phyloP scores from a whole-genome alignment of 768 basidiomycete species.

The Amanita polypyramis region DNA sequence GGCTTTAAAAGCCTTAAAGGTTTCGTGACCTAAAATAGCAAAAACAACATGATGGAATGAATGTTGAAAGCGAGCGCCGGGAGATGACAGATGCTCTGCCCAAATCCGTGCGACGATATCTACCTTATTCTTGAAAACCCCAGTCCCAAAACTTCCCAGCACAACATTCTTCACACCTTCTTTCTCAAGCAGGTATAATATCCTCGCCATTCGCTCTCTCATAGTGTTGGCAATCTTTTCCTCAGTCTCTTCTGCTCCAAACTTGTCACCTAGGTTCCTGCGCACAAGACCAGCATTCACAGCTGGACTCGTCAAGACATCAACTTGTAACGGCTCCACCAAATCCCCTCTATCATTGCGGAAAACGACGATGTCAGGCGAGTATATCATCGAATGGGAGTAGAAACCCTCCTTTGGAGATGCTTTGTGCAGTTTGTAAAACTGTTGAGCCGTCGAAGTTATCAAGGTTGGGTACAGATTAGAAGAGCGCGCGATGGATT shows the following conservation, averaged over 20 bases:
- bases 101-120: conserved; percentile 49
- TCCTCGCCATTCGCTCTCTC: conserved; percentile 62
- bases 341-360: conserved; percentile 52
- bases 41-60: conserved; percentile 59
- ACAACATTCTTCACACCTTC: conserved; percentile 50
- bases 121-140: conserved; percentile 63
- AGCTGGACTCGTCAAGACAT: conserved; percentile 63
- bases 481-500: conserved; percentile 69
- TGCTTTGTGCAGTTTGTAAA: conserved; percentile 50
- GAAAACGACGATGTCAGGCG: conserved; percentile 51
- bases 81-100: conserved; percentile 43
- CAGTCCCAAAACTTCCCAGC: conserved; percentile 70
- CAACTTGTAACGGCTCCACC: conserved; percentile 46
- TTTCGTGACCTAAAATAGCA: conserved; percentile 35
- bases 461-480: conserved; percentile 57
- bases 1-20: conserved; percentile 17
- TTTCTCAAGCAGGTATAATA: conserved; percentile 55
- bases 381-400: conserved; percentile 72
- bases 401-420: conserved; percentile 48
- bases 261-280: conserved; percentile 14
- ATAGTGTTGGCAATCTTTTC: conserved; percentile 41
- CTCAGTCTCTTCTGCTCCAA: conserved; percentile 16
- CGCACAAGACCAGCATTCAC: conserved; percentile 54
- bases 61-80: conserved; percentile 40
- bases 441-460: conserved; percentile 41